phyloP scores from a whole-genome alignment of 768 basidiomycete genomes.

The Podaxis carcinomalis region DNA sequence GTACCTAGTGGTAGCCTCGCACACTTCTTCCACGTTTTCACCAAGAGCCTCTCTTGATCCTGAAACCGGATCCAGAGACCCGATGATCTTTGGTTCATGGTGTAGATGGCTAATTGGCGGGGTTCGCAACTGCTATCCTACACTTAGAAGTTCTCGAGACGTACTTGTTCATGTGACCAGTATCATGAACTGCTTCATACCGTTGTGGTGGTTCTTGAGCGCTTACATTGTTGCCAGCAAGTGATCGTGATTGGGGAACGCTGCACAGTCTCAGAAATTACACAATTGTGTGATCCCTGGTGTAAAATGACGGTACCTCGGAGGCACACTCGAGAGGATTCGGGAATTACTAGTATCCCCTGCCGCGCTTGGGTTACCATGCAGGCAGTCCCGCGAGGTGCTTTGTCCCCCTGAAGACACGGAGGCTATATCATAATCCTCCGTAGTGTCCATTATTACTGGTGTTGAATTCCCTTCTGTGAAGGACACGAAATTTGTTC shows the following conservation, averaged over 20 bases:
- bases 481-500: not conserved
- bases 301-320: not conserved
- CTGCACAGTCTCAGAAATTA: not conserved
- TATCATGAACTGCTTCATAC: not conserved
- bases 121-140: not conserved
- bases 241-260: not conserved
- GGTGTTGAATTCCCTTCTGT: not conserved
- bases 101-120: not conserved
- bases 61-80: not conserved
- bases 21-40: conserved; percentile 3
- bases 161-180: not conserved
- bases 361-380: not conserved
- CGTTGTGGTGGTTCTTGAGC: not conserved
- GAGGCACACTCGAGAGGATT: not conserved
- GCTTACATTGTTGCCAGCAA: not conserved
- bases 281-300: not conserved
- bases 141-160: not conserved
- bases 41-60: not conserved
- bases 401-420: conserved; percentile 3
- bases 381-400: not conserved
- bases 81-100: not conserved
- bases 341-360: not conserved
- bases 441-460: not conserved
- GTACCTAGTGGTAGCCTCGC: not conserved
- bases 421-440: not conserved